Evolutionary conservation across 2,329 filamentous ascomycete genomes (phyloP).

Genomic region (Fusarium transvaalense): DNA sequence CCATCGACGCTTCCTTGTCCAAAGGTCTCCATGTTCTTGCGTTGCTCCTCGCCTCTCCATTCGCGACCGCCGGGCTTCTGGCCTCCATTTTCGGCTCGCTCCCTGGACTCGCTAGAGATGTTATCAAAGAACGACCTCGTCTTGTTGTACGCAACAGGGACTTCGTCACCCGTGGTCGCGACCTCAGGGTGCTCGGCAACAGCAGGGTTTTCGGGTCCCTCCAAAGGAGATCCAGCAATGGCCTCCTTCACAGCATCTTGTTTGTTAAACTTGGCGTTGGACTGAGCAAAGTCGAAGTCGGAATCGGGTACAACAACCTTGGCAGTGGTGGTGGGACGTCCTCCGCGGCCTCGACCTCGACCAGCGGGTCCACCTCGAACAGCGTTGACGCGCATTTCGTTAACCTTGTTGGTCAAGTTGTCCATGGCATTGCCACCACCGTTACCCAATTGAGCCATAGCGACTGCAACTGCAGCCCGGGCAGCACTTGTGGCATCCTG

Average conservation of each 20-base stretch:
- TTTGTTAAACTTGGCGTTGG: conserved; percentile 64
- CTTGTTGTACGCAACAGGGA: conserved; percentile 81
- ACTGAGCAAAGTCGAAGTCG: conserved; percentile 88
- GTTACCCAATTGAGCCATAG: conserved; percentile 77
- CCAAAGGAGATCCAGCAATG: conserved; percentile 79
- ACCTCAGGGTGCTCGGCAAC: conserved; percentile 54
- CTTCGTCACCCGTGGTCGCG: conserved; percentile 57
- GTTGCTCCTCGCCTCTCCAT: conserved; percentile 92
- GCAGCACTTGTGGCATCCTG: conserved; percentile 80
- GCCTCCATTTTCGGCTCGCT: conserved; percentile 79
- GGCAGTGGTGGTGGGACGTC: conserved; percentile 60
- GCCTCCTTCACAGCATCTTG: conserved; percentile 83
- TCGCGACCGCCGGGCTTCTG: conserved; percentile 82
- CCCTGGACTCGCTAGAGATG: conserved; percentile 93
- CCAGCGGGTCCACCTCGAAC: conserved; percentile 62
- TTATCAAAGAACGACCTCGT: conserved; percentile 96
- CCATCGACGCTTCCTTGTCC: conserved; percentile 95
- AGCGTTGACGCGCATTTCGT: conserved; percentile 77
- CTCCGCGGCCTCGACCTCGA: conserved; percentile 64
- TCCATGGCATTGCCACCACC: conserved; percentile 68
- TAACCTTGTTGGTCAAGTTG: conserved; percentile 79
- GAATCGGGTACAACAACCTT: conserved; percentile 91
- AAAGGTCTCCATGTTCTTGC: conserved; percentile 97
- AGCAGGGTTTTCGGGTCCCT: conserved; percentile 59
- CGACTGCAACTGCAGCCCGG: conserved; percentile 81